Percentiles rank a stretch among this genome's conserved stretches.
Evolutionary conservation across 2,329 filamentous ascomycete genomes (phyloP).

Genomic region (Colletotrichum sidae): DNA sequence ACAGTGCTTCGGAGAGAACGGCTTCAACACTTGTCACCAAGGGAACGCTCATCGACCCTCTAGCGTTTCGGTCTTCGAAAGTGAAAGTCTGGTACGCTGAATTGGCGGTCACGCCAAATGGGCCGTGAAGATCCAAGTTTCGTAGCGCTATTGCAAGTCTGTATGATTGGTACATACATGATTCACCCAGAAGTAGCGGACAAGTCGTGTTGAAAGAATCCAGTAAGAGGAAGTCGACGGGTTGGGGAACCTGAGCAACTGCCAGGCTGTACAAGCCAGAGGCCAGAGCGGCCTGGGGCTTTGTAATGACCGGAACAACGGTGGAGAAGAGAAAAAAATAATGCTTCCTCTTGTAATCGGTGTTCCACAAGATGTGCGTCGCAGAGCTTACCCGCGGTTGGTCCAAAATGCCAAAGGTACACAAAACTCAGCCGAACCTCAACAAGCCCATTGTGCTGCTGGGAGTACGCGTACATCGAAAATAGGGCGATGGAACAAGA

Average conservation of each 20-base stretch:
- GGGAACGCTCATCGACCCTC: neutral
- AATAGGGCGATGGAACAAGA: neutral
- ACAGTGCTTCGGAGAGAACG: neutral
- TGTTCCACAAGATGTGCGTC: no score
- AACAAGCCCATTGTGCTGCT: neutral
- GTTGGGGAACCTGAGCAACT: neutral
- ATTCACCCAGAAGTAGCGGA: neutral
- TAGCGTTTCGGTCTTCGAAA: neutral
- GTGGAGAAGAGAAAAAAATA: neutral
- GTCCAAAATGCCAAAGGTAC: conserved; percentile 22
- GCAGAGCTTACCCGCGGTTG: conserved; percentile 14
- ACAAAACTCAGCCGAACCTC: neutral
- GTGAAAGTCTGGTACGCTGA: conserved; percentile 12
- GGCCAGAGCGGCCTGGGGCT: neutral
- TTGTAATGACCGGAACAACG: neutral
- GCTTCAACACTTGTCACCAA: neutral
- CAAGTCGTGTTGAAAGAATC: neutral
- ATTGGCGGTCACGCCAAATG: conserved; percentile 8
- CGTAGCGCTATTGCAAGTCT: conserved; percentile 1
- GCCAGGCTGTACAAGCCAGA: neutral
- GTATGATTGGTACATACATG: neutral
- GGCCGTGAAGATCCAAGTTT: conserved; percentile 4
- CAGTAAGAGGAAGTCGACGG: neutral
- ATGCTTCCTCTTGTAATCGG: neutral
- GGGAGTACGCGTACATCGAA: neutral